A percentile compares a stretch with the other conserved stretches of the same genome.
Conservation (phyloP, 192 early-diverging fungal species). For the Lobosporangium transversale region DNA sequence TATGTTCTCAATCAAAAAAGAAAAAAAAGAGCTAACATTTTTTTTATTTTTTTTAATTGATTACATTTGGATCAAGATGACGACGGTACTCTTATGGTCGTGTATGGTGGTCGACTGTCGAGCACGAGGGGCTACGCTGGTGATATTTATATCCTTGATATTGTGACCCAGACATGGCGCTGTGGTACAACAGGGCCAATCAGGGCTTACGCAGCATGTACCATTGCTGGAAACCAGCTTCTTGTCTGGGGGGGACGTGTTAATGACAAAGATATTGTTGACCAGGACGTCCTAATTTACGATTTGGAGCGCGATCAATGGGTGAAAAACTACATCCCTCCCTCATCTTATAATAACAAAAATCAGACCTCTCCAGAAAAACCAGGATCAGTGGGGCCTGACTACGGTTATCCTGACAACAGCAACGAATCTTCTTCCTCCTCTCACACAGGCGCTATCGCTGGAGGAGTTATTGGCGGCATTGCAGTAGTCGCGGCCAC, state of each 20-base stretch:
- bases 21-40: background rate
- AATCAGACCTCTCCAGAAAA: background rate
- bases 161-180: constrained; percentile 9
- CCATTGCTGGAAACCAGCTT: constrained; percentile 35
- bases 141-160: constrained; percentile 30
- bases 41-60: no score
- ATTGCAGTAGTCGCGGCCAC: constrained; percentile 10
- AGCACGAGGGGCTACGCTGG: background rate
- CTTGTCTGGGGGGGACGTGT: constrained; percentile 33
- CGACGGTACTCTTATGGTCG: constrained; percentile 23
- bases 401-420: background rate
- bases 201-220: constrained; percentile 23
- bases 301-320: constrained; percentile 10
- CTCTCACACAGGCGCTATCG: constrained; percentile 22
- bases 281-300: constrained; percentile 10
- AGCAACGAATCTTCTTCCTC: background rate
- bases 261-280: background rate
- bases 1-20: background rate
- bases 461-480: constrained; percentile 31
- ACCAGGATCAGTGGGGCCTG: constrained; percentile 1
- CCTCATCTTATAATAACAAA: background rate
- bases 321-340: constrained; percentile 25
- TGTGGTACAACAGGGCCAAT: constrained; percentile 10
- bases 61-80: constrained; percentile 23
- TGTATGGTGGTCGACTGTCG: constrained; percentile 26